Base-by-base conservation (phyloP, 805 yeast species). In the Yamadazyma takamatsuzukensis region DNA sequence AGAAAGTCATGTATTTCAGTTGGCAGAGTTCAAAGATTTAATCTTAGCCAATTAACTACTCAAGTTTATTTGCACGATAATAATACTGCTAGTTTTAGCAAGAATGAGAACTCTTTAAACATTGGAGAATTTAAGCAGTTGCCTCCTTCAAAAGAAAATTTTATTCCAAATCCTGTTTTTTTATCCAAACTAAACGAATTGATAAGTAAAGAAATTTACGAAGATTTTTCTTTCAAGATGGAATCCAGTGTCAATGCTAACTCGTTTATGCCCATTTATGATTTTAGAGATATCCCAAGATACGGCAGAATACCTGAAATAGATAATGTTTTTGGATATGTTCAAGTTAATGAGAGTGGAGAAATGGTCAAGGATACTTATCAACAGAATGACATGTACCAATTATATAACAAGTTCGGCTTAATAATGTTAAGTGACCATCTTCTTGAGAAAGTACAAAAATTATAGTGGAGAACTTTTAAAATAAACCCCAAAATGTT, bases 251-350 rank as follows among this genome's bases (percentile, higher is more conserved):
- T 67, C 22, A 73, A 72, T 42, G 72, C 72, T 10, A 61, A 61
- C 14, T 59, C 71, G 0, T 78, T 59, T 52, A 74, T 82, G 80
- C 86, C 88, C 6, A 72, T 85, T 27, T 80, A 74, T 44, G 95
- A 84, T 51, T 65, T 80, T 40, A 66, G 93, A 37, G 74, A 69
- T 29, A 68, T 76, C 1, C 87, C 90, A 1, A 60, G 71, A 15
- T 75, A 72, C 39, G 81, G 80, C 21, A 65, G 93, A 43, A 72
- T 70, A 10, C 86, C 90, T 1, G 83, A 79, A 14, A 72, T 81
- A 6, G 85, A 81, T 40, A 83, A 81, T 44, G 76, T 78, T 2
- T 64, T 77, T 32, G 95, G 94, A 1, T 81, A 79, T 47, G 78
- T 83, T 7, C 69, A 70, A 41, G 82, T 84, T 2, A 72, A 72